Base-by-base conservation (phyloP, 2,329 filamentous ascomycete species). In the Neonectria hederae region DNA sequence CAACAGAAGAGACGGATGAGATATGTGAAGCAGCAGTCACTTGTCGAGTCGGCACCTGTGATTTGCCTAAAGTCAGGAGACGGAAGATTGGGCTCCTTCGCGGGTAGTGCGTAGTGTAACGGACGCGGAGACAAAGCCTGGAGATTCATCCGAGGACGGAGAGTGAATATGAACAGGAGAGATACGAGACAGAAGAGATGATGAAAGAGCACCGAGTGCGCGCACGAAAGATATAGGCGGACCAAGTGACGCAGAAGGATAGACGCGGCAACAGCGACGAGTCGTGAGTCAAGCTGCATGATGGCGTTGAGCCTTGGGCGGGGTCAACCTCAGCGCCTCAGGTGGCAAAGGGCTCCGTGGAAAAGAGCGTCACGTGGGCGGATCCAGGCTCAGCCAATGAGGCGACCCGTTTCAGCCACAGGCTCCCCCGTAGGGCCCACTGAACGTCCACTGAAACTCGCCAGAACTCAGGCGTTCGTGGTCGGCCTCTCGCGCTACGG, bases 361-460 rank as follows among this genome's bases (percentile, higher is more conserved):
- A 4, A 40, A 7, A 19, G 17, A 19, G 38, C 38, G 10, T 19
- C 38, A 24, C 22, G 35, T n/a, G 35, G 43, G 11, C 38, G 17
- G 10, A 51, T 8, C 26, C 30, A 28, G 48, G 48, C 60, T 54
- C 40, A 28, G 54, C 60, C 60, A 63, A 63, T 63, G 22, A 22
- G 21, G 52, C 8, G 21, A n/a, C 5, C 48, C 30, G 54, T 48
- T 53, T 59, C 46, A 63, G 60, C 60, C 49, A 63, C 40, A n/a
- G 28, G 17, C 40, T 19, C 26, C 43, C n/a, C 38, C 26, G 19
- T 35, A 24, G 32, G 17, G 38, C 22, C 59, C 21, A 21, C 35
- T 21, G 32, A 40, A 7, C 26, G 40, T 43, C 42, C 42, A 26
- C 46, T 57, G 59, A 56, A 62, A 62, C 54, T 22, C 24, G 53